Conservation (phyloP, 495 filamentous ascomycete species). For the Hyaloscypha finlandica region DNA sequence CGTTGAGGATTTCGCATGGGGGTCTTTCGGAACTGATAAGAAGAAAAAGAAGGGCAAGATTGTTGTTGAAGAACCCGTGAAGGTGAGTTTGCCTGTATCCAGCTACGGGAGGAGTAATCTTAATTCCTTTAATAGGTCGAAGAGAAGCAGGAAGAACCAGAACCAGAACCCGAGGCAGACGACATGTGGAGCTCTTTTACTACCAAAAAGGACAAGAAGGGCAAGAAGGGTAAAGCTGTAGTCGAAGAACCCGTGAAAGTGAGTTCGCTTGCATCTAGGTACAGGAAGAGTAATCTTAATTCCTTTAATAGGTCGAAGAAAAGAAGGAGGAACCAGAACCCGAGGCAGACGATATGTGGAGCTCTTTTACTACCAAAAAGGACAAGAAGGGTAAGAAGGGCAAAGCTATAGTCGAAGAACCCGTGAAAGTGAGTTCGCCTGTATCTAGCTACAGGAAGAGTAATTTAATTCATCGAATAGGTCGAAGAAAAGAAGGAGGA, state of each 20-base stretch:
- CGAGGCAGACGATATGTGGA: constrained; percentile 25
- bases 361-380: constrained; percentile 1
- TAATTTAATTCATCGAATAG: neutral
- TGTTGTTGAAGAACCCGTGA: constrained; percentile 30
- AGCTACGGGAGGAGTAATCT: neutral
- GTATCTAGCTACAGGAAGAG: neutral
- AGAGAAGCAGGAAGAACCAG: constrained; percentile 17
- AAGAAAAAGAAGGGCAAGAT: constrained; percentile 32
- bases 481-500: constrained; percentile 22
- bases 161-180: constrained; percentile 15
- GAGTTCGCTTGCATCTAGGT: neutral
- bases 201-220: constrained; percentile 31
- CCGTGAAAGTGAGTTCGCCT: constrained; percentile 11
- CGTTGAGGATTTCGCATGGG: constrained; percentile 22
- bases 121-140: constrained; percentile 12
- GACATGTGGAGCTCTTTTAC: constrained; percentile 28
- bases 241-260: constrained; percentile 31
- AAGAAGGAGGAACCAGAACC: constrained; percentile 17
- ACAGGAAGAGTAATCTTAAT: neutral
- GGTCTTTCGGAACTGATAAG: constrained; percentile 28
- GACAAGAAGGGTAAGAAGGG: constrained; percentile 29
- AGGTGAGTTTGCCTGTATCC: neutral
- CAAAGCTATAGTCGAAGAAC: constrained; percentile 23
- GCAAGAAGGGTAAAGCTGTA: too few relatives aligned
- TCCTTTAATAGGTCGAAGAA: constrained; percentile 15